These are phyloP conservation scores for Carex parvula DNA, from an alignment of 176 grass and related monocot species.

Conservation along the genomic window DNA sequence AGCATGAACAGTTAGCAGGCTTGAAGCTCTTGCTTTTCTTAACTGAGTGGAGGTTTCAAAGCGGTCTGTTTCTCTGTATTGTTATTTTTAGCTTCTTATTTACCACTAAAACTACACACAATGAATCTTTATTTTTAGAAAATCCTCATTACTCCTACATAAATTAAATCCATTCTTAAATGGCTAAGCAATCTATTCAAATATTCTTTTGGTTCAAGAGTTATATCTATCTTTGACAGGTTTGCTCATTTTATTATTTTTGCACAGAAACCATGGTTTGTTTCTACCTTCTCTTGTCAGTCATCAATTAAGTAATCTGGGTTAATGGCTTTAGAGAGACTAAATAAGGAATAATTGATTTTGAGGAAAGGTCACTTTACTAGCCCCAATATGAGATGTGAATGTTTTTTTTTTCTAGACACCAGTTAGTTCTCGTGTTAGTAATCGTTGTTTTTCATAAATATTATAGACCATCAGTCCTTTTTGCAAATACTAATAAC, in stretches of 20 bases:
- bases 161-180: neutral
- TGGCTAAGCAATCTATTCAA: neutral
- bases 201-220: neutral
- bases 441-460: constrained; percentile 2
- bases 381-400: neutral
- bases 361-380: neutral
- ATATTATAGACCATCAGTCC: neutral
- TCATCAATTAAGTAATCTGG: neutral
- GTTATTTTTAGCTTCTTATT: neutral
- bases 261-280: neutral
- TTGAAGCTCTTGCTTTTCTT: constrained; percentile 74
- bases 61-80: constrained; percentile 38
- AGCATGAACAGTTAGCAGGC: constrained; percentile 71
- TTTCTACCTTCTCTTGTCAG: neutral
- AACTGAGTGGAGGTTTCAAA: constrained; percentile 75
- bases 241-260: neutral
- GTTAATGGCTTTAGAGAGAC: neutral
- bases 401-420: constrained; percentile 3
- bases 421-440: constrained; percentile 1
- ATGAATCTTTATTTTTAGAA: constrained; percentile 1
- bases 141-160: neutral
- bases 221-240: neutral
- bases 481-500: constrained; percentile 9
- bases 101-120: neutral
- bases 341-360: neutral